phyloP scores from a whole-genome alignment of 768 basidiomycete genomes.

The Tricholoma sp. region DNA sequence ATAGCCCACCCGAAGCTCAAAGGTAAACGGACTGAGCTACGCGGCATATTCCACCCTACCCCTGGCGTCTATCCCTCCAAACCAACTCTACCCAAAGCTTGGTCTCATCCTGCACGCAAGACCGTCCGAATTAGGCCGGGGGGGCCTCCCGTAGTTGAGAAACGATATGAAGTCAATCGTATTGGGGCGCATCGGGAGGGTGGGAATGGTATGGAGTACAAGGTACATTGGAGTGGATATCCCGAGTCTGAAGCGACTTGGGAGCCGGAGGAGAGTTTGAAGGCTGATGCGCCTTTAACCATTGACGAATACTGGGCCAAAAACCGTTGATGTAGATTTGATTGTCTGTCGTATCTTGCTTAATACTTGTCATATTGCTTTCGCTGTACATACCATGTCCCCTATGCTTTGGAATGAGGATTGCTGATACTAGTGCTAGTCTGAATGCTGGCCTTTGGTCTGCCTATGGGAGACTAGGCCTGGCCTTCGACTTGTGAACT shows the following conservation, averaged over 20 bases:
- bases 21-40: constrained; percentile 35
- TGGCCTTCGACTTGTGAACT: no score
- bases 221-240: constrained; percentile 57
- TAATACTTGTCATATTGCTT: background rate
- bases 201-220: constrained; percentile 34
- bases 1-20: constrained; percentile 43
- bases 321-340: background rate
- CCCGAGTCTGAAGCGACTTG: constrained; percentile 46
- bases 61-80: constrained; percentile 18
- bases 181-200: constrained; percentile 33
- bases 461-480: no score
- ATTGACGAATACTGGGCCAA: constrained; percentile 37
- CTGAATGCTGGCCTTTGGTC: no score
- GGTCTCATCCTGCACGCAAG: constrained; percentile 43
- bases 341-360: background rate
- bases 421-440: background rate
- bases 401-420: background rate
- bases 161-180: constrained; percentile 35
- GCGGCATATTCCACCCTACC: constrained; percentile 31
- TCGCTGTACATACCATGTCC: background rate
- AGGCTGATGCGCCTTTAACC: constrained; percentile 42
- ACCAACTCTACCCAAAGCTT: constrained; percentile 47
- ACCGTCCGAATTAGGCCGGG: constrained; percentile 36
- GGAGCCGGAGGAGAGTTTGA: constrained; percentile 45
- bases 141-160: constrained; percentile 31